Evolutionary conservation across 2,329 filamentous ascomycete species (phyloP).

Genomic region (Eurotiales sp.): DNA sequence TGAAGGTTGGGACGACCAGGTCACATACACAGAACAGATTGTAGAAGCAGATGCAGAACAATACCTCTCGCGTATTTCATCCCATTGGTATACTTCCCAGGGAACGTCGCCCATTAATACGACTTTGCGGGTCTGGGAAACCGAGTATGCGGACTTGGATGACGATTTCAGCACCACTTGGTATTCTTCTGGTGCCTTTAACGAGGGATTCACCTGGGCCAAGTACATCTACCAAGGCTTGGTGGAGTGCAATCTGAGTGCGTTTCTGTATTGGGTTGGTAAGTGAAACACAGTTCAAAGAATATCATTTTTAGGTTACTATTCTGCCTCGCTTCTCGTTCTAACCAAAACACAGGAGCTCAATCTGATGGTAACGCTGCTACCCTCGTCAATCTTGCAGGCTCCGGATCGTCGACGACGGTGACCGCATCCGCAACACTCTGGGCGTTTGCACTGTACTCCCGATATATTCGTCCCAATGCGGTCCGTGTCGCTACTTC

Average conservation of each 20-base stretch:
- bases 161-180: constrained; percentile 2
- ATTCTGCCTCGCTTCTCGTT: not conserved
- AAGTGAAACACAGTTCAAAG: not conserved
- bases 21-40: constrained; percentile 2
- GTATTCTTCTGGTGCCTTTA: not conserved
- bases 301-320: too few relatives aligned
- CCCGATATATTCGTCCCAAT: constrained; percentile 8
- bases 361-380: constrained; percentile 1
- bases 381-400: not conserved
- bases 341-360: not conserved
- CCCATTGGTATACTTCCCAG: constrained; percentile 9
- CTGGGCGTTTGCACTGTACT: constrained; percentile 6
- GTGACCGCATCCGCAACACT: constrained; percentile 5
- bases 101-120: not conserved
- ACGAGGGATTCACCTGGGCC: constrained; percentile 8
- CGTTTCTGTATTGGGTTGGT: constrained; percentile 7
- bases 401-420: not conserved
- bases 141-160: constrained; percentile 3
- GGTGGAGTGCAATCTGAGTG: not conserved
- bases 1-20: constrained; percentile 5
- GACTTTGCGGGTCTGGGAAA: not conserved
- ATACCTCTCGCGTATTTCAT: constrained; percentile 4
- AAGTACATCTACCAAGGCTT: not conserved
- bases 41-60: not conserved
- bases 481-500: constrained; percentile 3